Percentiles rank a stretch among this genome's conserved stretches.
These are phyloP conservation scores for Quercus parvula DNA, from an alignment of 306 rosid species.

Conservation along the genomic window DNA sequence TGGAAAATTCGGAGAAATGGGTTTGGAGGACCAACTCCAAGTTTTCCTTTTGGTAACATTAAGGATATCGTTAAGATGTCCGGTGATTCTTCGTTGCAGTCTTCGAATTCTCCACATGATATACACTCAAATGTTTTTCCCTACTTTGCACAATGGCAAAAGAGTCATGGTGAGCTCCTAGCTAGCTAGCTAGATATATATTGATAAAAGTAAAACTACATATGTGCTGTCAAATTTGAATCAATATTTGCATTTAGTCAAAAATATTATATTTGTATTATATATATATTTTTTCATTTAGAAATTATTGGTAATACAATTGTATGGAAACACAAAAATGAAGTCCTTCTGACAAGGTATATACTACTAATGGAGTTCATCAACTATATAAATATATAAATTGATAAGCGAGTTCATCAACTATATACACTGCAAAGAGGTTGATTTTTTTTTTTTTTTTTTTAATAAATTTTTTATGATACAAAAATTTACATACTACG, in stretches of 20 bases:
- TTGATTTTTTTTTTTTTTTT: not conserved
- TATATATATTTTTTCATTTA: too few species aligned
- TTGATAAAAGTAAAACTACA: too few species aligned
- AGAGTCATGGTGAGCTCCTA: slow-evolving; percentile 49
- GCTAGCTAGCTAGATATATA: too few species aligned
- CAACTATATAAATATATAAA: not conserved
- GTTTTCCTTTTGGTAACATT: slow-evolving; percentile 77
- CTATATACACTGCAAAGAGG: not conserved
- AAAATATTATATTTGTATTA: too few species aligned
- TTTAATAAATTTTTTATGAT: not conserved
- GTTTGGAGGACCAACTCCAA: slow-evolving; percentile 67
- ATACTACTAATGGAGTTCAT: not conserved
- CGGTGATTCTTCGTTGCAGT: not conserved
- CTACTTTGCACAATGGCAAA: slow-evolving; percentile 70
- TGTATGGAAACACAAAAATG: too few species aligned
- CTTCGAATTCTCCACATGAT: slow-evolving; percentile 45
- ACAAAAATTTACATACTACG: not conserved
- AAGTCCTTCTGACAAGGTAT: too few species aligned
- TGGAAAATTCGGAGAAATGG: slow-evolving; percentile 61
- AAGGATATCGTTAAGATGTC: slow-evolving; percentile 52
- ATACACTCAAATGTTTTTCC: slow-evolving; percentile 69
- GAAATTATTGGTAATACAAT: too few species aligned
- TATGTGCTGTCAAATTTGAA: too few species aligned
- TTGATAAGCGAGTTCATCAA: not conserved
- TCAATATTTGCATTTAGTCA: too few species aligned